Conservation (phyloP, 2,329 filamentous ascomycete genomes). For the Exserohilum turcica region DNA sequence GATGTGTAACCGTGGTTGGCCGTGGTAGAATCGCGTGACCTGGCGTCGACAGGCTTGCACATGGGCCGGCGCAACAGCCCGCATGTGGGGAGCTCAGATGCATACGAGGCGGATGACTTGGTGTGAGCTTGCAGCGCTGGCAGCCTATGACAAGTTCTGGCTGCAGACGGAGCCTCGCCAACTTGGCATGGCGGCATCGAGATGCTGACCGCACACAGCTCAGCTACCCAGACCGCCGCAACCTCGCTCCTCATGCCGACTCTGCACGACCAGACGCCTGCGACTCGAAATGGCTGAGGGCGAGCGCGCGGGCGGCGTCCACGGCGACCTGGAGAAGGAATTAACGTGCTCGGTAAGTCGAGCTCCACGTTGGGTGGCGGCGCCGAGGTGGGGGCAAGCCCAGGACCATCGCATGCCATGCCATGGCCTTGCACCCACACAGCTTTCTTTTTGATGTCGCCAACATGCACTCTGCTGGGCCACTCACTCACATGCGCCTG, state of each 20-base stretch:
- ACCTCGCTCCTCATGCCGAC: conserved; percentile 11
- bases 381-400: conserved; percentile 2
- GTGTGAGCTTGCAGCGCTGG: conserved; percentile 13
- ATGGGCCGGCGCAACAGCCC: neutral
- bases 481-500: conserved; percentile 28
- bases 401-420: too few species aligned
- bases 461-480: conserved; percentile 14
- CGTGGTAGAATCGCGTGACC: conserved; percentile 28
- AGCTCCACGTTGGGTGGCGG: conserved; percentile 17
- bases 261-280: conserved; percentile 8
- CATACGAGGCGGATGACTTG: neutral
- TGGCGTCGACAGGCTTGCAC: too few species aligned
- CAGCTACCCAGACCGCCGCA: conserved; percentile 14
- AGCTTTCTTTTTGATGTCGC: neutral
- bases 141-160: conserved; percentile 12
- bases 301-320: conserved; percentile 49
- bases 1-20: too few species aligned
- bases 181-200: conserved; percentile 16
- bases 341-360: conserved; percentile 86
- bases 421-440: too few species aligned
- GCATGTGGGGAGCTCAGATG: neutral
- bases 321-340: conserved; percentile 84
- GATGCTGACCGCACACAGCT: conserved; percentile 25
- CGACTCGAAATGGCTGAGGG: conserved; percentile 40
- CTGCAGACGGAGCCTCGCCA: conserved; percentile 15